phyloP scores from a whole-genome alignment of 352 stramenopile genomes.

The Phytopythium mirpurense region DNA sequence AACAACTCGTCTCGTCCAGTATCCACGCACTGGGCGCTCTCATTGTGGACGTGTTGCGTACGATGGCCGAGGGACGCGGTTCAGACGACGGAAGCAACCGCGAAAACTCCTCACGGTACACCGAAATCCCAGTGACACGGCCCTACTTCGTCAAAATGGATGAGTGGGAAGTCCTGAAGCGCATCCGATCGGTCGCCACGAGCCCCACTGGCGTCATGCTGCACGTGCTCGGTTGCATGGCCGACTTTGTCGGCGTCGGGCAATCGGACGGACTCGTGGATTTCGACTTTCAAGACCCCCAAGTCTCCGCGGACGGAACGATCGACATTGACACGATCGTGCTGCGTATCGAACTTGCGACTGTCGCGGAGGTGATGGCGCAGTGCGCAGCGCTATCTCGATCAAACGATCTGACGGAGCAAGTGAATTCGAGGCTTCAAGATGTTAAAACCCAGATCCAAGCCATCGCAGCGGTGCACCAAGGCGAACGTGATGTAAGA shows the following conservation, averaged over 20 bases:
- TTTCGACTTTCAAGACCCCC: not conserved
- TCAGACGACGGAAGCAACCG: no score
- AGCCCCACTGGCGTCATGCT: not conserved
- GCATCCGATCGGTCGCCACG: not conserved
- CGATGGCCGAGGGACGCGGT: no score
- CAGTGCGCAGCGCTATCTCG: not conserved
- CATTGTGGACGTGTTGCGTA: no score
- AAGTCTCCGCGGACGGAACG: not conserved
- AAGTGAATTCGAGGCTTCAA: not conserved
- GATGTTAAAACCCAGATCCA: not conserved
- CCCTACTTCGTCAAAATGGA: not conserved
- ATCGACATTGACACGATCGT: not conserved
- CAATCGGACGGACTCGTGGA: not conserved
- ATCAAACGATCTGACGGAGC: not conserved
- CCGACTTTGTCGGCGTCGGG: not conserved
- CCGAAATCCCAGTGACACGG: not conserved
- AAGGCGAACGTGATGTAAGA: not conserved
- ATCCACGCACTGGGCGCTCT: no score
- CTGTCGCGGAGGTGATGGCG: not conserved
- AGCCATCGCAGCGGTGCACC: not conserved
- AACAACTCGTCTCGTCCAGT: no score
- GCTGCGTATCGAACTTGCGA: not conserved
- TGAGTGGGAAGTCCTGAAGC: not conserved
- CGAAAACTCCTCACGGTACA: not conserved
- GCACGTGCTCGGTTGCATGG: slow-evolving; percentile 1